Percentiles rank a stretch among this genome's conserved stretches.
Conservation (phyloP, 192 early-diverging fungal genomes). For the Backusella circina region DNA sequence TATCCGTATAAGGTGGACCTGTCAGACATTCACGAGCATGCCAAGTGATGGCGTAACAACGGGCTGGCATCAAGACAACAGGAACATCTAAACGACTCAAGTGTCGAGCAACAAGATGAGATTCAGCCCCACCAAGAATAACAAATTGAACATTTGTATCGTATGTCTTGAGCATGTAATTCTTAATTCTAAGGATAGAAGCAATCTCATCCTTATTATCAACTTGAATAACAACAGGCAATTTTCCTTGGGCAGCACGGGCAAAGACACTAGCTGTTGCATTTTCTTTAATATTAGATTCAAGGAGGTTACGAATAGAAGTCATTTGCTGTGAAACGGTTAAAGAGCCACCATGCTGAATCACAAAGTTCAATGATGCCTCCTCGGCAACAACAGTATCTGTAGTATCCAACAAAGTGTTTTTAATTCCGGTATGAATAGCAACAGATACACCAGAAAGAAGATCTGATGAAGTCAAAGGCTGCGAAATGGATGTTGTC, state of each 20-base stretch:
- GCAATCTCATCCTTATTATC: slow-evolving; percentile 64
- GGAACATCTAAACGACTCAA: slow-evolving; percentile 51
- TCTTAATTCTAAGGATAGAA: slow-evolving; percentile 56
- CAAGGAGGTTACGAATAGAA: slow-evolving; percentile 37
- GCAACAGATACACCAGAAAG: slow-evolving; percentile 62
- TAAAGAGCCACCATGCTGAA: slow-evolving; percentile 36
- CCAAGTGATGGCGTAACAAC: slow-evolving; percentile 60
- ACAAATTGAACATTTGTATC: slow-evolving; percentile 38
- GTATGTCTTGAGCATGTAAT: slow-evolving; percentile 18
- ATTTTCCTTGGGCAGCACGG: slow-evolving; percentile 41
- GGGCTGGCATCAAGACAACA: slow-evolving; percentile 60
- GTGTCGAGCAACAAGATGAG: slow-evolving; percentile 59
- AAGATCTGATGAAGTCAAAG: slow-evolving; percentile 35
- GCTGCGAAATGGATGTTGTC: slow-evolving; percentile 50
- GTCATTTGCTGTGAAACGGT: slow-evolving; percentile 55
- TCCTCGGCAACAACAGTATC: slow-evolving; percentile 50
- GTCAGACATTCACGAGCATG: slow-evolving; percentile 56
- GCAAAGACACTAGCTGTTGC: slow-evolving; percentile 33
- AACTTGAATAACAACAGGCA: slow-evolving; percentile 48
- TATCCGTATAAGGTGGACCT: slow-evolving; percentile 45
- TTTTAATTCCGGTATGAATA: slow-evolving; percentile 57
- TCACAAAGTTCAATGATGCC: slow-evolving; percentile 55
- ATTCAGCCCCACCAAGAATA: slow-evolving; percentile 65
- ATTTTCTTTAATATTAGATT: slow-evolving; percentile 25
- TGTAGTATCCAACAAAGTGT: slow-evolving; percentile 34